Base-by-base conservation (phyloP, 768 basidiomycete species). In the Leccinum disarticulatum region DNA sequence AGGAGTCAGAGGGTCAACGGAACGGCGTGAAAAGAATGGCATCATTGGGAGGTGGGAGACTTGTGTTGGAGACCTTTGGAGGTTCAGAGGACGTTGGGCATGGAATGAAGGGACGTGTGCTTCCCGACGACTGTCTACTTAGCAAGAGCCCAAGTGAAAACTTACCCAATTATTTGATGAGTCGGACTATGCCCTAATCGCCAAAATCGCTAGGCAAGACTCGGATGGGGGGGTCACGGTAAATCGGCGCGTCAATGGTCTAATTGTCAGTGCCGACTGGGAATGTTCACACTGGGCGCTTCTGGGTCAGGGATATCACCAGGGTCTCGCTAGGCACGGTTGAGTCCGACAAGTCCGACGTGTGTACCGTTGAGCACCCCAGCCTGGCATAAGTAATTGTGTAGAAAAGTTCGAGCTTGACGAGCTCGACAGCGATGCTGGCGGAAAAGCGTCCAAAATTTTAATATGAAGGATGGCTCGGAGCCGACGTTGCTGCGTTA, bases 11-110 rank as follows among this genome's bases (percentile, higher is more conserved):
- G 71, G 71, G 48, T 73, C 72, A 43, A 65, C 62, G 47, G 64
- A 61, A 31, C 72, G 72, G 52, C 73, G 67, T 33, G 67, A 64
- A 63, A 73, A 67, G 64, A 74, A 73, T 14, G 56, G 61, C 72
- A 73, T 73, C 55, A 51, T 51, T 41, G 59, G 11, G 41, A 14
- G 30, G 50, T 19, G 52, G 13, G 47, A 48, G 47, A 15, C 22
- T 7, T 35, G 33, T 2, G 25, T 27, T 27, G n/a, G 38, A 17
- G 56, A 6, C 25, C 25, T 27, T 56, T 38, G 57, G 59, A 35
- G 33, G 33, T 6, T 35, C 15, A 55, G 48, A 43, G 54, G 57
- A 27, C 46, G 58, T 57, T 59, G 67, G 48, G 27, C 70, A 66
- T 68, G 25, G 63, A 61, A 64, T 28, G 47, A 57, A 25, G 46